Evolutionary conservation across 371 early-diverging fungal genomes (phyloP), one percentile per base, ranked within the genome.

Genomic region (Apophysomyces ossiformis): DNA sequence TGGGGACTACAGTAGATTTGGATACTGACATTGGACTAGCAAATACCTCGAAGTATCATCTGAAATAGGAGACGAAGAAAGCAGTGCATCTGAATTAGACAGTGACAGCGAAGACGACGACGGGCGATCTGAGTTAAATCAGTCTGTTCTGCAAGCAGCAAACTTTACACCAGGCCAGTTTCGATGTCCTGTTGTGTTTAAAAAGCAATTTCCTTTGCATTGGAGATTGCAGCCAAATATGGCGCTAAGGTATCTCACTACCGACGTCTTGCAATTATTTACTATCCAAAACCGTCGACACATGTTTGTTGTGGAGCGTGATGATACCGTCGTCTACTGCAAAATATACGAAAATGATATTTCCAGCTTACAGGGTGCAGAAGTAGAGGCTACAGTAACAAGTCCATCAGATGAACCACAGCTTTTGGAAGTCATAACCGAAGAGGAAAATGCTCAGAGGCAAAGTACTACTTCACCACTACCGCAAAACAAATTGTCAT

Each of bases 161-260:
- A 76, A 71, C 43, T 86, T 85, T 63, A 65, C 61, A 9, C 86
- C 84, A 1, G 92, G 92, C 0, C 89, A 90, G 59, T 93, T 92
- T 69, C 81, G 89, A 16, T 93, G 93, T 57, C 90, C 92, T 0
- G 59, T 88, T 7, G 85, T 91, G 12, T 89, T 83, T 64, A 81
- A 78, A 1, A 83, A 81, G 45, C 70, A 76, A n/a, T 92, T 94
- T 67, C 86, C 89, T 1, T 66, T 94, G 3, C 94, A 93, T 65
- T 90, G 91, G 89, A 84, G 95, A 4, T 68, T 95, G 37, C 85
- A 79, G 54, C 87, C 92, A 0, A 77, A 81, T 16, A 84, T 84
- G 38, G 92, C 93, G 1, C 70, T 90, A n/a, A 89, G 85, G 58
- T 79, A 77, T 38, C 73, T 93, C 11, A 69, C 84, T 2, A 71